Conservation (phyloP, 306 rosid species). For the Sechiopsis laciniata region DNA sequence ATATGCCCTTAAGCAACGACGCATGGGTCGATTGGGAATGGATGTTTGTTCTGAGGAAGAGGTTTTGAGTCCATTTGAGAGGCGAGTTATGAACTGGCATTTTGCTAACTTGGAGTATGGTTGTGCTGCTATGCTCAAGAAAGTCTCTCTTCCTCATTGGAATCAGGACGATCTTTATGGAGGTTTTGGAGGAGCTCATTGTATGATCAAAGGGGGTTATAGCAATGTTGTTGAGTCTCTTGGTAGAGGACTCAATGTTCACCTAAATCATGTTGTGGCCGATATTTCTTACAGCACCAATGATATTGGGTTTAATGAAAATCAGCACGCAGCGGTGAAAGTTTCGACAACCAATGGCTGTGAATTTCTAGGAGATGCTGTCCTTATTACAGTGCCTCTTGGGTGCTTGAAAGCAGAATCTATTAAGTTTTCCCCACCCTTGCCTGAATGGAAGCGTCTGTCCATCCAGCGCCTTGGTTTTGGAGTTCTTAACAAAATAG, state of each 20-base stretch:
- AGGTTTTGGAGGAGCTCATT: slow-evolving; percentile 99
- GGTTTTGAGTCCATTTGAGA: slow-evolving; percentile 74
- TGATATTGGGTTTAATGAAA: slow-evolving; percentile 31
- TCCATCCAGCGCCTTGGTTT: slow-evolving; percentile 85
- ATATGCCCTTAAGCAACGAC: slow-evolving; percentile 74
- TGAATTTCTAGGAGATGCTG: slow-evolving; percentile 77
- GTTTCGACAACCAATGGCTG: slow-evolving; percentile 69
- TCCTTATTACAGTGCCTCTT: slow-evolving; percentile 83
- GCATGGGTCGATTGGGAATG: slow-evolving; percentile 40
- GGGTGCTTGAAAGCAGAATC: slow-evolving; percentile 95
- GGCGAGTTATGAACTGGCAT: slow-evolving; percentile 99
- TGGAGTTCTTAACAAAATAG: slow-evolving; percentile 92
- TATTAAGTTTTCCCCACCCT: slow-evolving; percentile 76
- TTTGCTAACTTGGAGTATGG: slow-evolving; percentile 97
- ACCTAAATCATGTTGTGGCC: slow-evolving; percentile 68
- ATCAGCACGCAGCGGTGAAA: slow-evolving; percentile 48
- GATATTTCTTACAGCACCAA: slow-evolving; percentile 60
- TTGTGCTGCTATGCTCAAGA: slow-evolving; percentile 86
- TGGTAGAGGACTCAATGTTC: slow-evolving; percentile 68
- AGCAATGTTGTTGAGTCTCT: slow-evolving; percentile 85
- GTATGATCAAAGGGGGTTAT: slow-evolving; percentile 99
- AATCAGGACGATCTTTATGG: slow-evolving; percentile 98
- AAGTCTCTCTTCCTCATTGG: slow-evolving; percentile 97
- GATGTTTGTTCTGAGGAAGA: slow-evolving; percentile 34
- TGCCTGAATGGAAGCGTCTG: slow-evolving; percentile 87